Conservation (phyloP, 805 yeast genomes). For the Kazachstania taianensis region DNA sequence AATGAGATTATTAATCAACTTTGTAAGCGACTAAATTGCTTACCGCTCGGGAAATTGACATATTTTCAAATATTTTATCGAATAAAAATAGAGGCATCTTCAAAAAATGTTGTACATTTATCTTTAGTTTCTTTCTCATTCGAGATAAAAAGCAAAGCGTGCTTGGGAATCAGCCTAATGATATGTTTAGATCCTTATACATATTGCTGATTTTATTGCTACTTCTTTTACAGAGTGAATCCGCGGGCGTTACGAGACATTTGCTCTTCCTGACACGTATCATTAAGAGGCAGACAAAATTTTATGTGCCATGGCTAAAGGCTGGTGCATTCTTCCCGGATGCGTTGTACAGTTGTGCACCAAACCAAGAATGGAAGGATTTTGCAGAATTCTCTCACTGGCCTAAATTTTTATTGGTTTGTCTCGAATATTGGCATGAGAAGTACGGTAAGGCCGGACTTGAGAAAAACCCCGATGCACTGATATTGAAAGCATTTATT, state of each 20-base stretch:
- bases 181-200: no score
- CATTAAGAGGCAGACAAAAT: constrained; percentile 27
- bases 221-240: not conserved
- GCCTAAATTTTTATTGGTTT: constrained; percentile 50
- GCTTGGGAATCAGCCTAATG: no score
- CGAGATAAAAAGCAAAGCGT: no score
- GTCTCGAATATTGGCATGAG: constrained; percentile 36
- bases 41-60: no score
- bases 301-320: constrained; percentile 28
- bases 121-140: no score
- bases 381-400: constrained; percentile 57
- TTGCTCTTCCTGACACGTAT: constrained; percentile 14
- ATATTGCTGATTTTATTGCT: no score
- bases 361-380: constrained; percentile 31
- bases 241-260: constrained; percentile 21
- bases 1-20: no score
- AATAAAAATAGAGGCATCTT: no score
- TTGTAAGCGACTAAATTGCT: no score
- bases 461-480: constrained; percentile 14
- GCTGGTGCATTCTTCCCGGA: constrained; percentile 67
- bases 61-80: no score
- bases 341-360: constrained; percentile 52
- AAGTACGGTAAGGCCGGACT: constrained; percentile 13
- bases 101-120: no score
- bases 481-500: constrained; percentile 41